These are phyloP conservation scores for Citeromyces matritensis DNA, from an alignment of 805 yeast genomes.

Conservation along the genomic window DNA sequence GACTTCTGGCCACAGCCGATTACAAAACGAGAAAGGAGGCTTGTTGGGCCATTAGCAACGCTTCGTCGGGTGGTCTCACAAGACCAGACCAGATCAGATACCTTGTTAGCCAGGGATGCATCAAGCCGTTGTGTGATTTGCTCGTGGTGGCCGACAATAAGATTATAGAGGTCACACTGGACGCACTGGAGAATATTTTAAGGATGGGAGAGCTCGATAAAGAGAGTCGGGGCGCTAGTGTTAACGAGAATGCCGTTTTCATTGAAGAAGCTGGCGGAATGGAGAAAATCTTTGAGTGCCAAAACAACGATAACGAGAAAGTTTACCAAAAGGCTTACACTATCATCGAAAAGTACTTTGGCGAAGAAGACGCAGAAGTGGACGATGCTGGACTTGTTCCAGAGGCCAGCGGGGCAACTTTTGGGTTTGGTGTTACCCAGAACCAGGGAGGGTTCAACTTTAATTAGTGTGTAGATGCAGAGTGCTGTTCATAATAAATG, in stretches of 20 bases:
- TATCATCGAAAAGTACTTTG: constrained; percentile 84
- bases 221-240: constrained; percentile 51
- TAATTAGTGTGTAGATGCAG: constrained; percentile 7
- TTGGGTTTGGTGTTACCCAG: constrained; percentile 71
- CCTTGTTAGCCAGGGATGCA: constrained; percentile 89
- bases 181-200: constrained; percentile 85
- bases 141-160: constrained; percentile 78
- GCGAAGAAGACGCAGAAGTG: constrained; percentile 65
- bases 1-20: constrained; percentile 66
- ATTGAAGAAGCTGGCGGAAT: constrained; percentile 98
- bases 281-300: constrained; percentile 91
- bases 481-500: neutral
- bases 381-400: constrained; percentile 71
- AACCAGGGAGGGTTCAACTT: constrained; percentile 39
- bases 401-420: constrained; percentile 66
- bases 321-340: constrained; percentile 83
- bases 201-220: constrained; percentile 90
- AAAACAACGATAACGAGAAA: constrained; percentile 80
- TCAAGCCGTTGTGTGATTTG: constrained; percentile 92
- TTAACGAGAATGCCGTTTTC: constrained; percentile 79
- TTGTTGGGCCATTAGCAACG: constrained; percentile 98
- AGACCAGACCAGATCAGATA: constrained; percentile 91
- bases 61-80: constrained; percentile 87
- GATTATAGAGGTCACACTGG: constrained; percentile 88
- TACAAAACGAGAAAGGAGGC: constrained; percentile 97